Percentiles rank a stretch among this genome's conserved stretches.
Conservation (phyloP, 345 rosid genomes). For the Hibiscus mutabilis region DNA sequence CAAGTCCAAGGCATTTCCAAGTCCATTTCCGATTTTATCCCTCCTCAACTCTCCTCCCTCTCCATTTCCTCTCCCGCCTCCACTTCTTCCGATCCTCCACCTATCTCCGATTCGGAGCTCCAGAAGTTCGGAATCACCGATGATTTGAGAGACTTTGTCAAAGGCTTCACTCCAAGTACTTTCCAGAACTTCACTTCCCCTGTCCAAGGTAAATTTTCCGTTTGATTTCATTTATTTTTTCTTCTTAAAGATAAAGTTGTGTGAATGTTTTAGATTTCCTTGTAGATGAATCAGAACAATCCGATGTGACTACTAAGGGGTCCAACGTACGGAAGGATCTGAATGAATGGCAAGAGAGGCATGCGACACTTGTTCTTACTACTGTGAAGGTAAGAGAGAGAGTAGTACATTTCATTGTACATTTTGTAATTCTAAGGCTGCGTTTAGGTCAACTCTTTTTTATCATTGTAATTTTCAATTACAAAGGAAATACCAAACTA, state of each 20-base stretch:
- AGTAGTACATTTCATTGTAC: neutral
- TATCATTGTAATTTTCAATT: neutral
- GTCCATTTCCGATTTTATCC: conserved; percentile 68
- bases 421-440: neutral
- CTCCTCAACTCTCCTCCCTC: conserved; percentile 48
- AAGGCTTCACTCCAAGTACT: conserved; percentile 68
- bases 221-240: neutral
- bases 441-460: neutral
- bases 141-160: conserved; percentile 77
- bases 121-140: conserved; percentile 73
- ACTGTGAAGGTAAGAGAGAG: conserved; percentile 60
- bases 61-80: conserved; percentile 33
- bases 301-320: conserved; percentile 30
- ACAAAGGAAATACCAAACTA: neutral
- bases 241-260: neutral
- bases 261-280: neutral
- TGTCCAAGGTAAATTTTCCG: neutral
- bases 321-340: conserved; percentile 89
- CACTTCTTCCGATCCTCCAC: conserved; percentile 19
- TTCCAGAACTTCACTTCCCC: conserved; percentile 71
- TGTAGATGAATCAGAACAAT: conserved; percentile 38
- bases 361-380: conserved; percentile 85
- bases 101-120: conserved; percentile 43
- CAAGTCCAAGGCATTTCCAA: conserved; percentile 57
- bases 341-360: conserved; percentile 91